These are phyloP conservation scores for Rhododendron simsii DNA, from an alignment of 148 eudicot genomes.

Conservation along the genomic window DNA sequence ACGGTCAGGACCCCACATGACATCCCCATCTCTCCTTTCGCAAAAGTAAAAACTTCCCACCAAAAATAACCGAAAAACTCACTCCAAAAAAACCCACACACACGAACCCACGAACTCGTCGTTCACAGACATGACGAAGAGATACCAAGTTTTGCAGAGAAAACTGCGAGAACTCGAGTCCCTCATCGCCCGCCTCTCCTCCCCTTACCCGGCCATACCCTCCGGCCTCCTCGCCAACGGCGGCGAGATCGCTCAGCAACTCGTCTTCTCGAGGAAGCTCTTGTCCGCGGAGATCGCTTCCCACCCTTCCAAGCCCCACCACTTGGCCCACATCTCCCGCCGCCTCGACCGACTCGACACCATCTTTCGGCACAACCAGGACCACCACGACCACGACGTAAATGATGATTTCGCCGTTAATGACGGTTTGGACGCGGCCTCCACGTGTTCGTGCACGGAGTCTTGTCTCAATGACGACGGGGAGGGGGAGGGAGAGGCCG, in stretches of 20 bases:
- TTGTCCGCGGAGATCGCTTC: slow-evolving; percentile 21
- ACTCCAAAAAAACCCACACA: not conserved
- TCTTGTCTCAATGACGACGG: slow-evolving; percentile 16
- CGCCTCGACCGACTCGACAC: slow-evolving; percentile 11
- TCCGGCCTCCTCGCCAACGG: not conserved
- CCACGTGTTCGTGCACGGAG: slow-evolving; percentile 22
- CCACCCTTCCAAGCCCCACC: slow-evolving; percentile 18
- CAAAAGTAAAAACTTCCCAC: not conserved
- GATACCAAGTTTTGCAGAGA: slow-evolving; percentile 20
- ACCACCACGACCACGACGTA: not conserved
- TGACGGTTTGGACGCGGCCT: not conserved
- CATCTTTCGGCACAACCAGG: not conserved
- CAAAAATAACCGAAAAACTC: not conserved
- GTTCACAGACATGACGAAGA: slow-evolving; percentile 14
- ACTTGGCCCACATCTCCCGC: slow-evolving; percentile 13
- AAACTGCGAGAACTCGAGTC: slow-evolving; percentile 27
- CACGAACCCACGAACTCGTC: not conserved
- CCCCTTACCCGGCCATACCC: slow-evolving; percentile 2
- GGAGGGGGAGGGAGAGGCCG: not conserved
- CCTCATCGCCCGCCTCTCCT: not conserved
- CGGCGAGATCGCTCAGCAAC: slow-evolving; percentile 3
- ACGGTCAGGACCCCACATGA: not conserved
- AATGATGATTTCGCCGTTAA: not conserved
- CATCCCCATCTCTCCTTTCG: not conserved
- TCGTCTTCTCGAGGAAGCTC: slow-evolving; percentile 12